Evolutionary conservation across 139 green algal genomes (phyloP), one percentile per base, ranked within the genome.

Genomic region (Chlorella sp.): DNA sequence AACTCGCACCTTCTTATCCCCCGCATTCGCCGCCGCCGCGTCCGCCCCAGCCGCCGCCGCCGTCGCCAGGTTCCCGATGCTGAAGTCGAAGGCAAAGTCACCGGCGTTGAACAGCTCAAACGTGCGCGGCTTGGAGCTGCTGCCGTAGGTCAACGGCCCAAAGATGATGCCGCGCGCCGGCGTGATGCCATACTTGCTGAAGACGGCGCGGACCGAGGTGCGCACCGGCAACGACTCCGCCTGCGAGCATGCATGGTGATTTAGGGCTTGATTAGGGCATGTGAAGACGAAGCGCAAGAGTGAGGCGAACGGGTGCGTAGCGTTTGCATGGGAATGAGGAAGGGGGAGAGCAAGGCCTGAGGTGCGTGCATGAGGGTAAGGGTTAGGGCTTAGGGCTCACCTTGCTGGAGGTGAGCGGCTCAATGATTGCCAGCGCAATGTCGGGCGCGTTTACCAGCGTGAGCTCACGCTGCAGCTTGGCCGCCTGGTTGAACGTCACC

Each of bases 111-210:
- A 51, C 30, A 95, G 76, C 69, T 91, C 85, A 64, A 95, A 88
- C 0, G 72, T 86, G 35, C 84, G 83, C 2, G 90, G 89, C n/a
- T 87, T 83, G 63, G 86, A 87, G 35, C 49, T 77, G 31, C 82
- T 93, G 74, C 89, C 88, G 81, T 91, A 93, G 2, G 88, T 83
- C 49, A 78, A 30, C 22, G 89, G 88, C 3, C 89, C 87, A 74
- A 95, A 95, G 83, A 90, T 87, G 75, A 95, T 81, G 51, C 89
- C 90, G 31, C 85, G 77, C 1, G 82, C 80, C n/a, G 90, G 90
- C 4, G 81, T 89, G 74, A 95, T 74, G 33, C 71, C 68, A 74
- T 93, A 95, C 79, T 92, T 92, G 75, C 68, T 83, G 81, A 91
- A 95, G 10, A 89, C 67, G 1, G 90, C 87, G 2, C 74, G 76